phyloP scores from a whole-genome alignment of 495 filamentous ascomycete genomes.

The Daldinia loculata region DNA sequence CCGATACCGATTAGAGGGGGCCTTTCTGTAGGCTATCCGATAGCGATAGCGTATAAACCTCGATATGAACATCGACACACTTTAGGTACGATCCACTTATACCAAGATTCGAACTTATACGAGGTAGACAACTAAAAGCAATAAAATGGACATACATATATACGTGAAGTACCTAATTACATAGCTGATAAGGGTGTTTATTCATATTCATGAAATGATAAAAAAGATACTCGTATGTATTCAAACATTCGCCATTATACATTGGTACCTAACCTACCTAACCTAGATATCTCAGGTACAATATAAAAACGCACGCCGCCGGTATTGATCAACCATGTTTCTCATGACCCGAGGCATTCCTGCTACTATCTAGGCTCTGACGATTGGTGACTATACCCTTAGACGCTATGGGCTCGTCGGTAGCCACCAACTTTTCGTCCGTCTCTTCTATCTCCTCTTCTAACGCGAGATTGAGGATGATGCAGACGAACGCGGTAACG shows the following conservation, averaged over 20 bases:
- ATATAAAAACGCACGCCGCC: not conserved
- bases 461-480: constrained; percentile 77
- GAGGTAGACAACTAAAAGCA: too few relatives aligned
- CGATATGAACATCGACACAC: too few relatives aligned
- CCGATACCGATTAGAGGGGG: not conserved
- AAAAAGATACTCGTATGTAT: too few relatives aligned
- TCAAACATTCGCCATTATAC: too few relatives aligned
- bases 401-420: constrained; percentile 10
- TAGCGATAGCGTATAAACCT: too few relatives aligned
- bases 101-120: too few relatives aligned
- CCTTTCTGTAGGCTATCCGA: not conserved
- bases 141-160: too few relatives aligned
- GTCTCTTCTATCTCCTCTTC: constrained; percentile 73
- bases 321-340: constrained; percentile 16
- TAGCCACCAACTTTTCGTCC: constrained; percentile 33
- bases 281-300: not conserved
- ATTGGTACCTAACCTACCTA: not conserved
- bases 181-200: too few relatives aligned
- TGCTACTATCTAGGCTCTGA: constrained; percentile 21
- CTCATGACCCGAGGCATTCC: constrained; percentile 9
- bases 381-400: constrained; percentile 5
- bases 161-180: too few relatives aligned
- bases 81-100: too few relatives aligned
- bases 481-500: constrained; percentile 73
- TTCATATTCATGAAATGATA: too few relatives aligned